phyloP scores from a whole-genome alignment of 306 rosid species.

The Comarum palustre region DNA sequence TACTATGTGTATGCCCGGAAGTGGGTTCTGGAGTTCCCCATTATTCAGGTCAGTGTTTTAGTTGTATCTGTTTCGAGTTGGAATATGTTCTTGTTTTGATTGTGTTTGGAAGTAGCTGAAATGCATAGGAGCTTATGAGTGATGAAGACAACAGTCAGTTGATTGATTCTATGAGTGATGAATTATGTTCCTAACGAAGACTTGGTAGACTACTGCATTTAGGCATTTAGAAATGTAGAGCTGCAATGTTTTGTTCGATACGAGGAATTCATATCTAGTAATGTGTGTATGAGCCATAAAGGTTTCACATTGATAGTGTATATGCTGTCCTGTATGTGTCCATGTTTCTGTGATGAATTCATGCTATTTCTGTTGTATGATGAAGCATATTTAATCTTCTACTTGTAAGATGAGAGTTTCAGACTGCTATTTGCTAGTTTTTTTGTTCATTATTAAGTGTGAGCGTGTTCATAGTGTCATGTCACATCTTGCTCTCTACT shows the following conservation, averaged over 20 bases:
- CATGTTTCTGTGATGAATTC: not conserved
- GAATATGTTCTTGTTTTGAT: not conserved
- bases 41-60: conserved; percentile 63
- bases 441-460: not conserved
- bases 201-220: not conserved
- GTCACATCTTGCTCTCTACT: conserved; percentile 7
- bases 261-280: not conserved
- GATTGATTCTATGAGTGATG: not conserved
- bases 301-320: not conserved
- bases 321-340: not conserved
- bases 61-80: not conserved
- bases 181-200: not conserved
- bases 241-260: not conserved
- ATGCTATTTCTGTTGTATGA: no score
- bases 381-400: not conserved
- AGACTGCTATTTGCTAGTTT: not conserved
- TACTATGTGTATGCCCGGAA: conserved; percentile 61
- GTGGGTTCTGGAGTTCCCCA: conserved; percentile 84
- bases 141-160: not conserved
- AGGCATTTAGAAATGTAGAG: not conserved
- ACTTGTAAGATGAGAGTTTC: not conserved
- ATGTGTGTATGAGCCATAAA: not conserved
- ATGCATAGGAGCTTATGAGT: not conserved
- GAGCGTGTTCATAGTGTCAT: not conserved
- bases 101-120: not conserved